phyloP scores from a whole-genome alignment of 805 yeast genomes.

The Kluyveromyces siamensis region DNA sequence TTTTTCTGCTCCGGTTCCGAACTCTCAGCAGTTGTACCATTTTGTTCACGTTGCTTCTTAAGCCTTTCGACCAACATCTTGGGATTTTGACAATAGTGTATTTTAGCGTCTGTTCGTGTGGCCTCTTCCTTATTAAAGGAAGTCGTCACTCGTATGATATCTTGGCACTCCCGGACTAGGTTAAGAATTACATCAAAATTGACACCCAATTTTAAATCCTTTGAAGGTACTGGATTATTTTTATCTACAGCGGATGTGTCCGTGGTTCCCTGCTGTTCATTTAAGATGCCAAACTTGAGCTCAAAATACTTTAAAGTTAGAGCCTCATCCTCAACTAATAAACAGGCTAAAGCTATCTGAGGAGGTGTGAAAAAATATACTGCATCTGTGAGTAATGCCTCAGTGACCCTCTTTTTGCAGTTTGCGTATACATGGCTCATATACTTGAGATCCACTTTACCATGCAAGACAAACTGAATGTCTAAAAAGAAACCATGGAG shows the following conservation, averaged over 20 bases:
- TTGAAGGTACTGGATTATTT: conserved; percentile 6
- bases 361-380: conserved; percentile 82
- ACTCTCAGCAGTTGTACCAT: conserved; percentile 1
- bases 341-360: conserved; percentile 85
- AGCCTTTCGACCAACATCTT: conserved; percentile 40
- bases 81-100: conserved; percentile 57
- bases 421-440: conserved; percentile 63
- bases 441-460: conserved; percentile 41
- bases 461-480: conserved; percentile 52
- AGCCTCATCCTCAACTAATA: conserved; percentile 56
- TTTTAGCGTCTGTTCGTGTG: conserved; percentile 51
- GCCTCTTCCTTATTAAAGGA: conserved; percentile 54
- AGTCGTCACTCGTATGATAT: conserved; percentile 32
- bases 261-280: conserved; percentile 23
- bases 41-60: conserved; percentile 34
- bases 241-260: conserved; percentile 6
- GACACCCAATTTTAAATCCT: neutral
- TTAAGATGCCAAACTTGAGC: conserved; percentile 40
- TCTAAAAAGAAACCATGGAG: conserved; percentile 93
- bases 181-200: conserved; percentile 25
- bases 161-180: conserved; percentile 41
- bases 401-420: conserved; percentile 57
- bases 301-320: conserved; percentile 59
- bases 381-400: conserved; percentile 68
- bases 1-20: conserved; percentile 7